phyloP scores from a whole-genome alignment of 768 basidiomycete genomes.

The Boletus pseudo-olivaceus region DNA sequence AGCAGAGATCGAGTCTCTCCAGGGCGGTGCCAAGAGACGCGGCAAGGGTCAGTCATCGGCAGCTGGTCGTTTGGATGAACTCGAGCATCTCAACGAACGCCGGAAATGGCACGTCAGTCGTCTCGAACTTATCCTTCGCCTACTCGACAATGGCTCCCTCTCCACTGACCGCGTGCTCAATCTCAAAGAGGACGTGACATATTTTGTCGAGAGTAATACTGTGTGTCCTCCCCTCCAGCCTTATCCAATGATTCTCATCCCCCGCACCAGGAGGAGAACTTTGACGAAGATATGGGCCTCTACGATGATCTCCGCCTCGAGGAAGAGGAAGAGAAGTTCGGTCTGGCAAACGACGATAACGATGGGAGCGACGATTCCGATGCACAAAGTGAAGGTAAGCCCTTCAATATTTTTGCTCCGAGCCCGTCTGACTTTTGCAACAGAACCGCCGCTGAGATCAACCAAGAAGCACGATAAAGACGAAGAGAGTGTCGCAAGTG shows the following conservation, averaged over 20 bases:
- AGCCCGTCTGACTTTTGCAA: not conserved
- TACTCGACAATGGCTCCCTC: constrained; percentile 92
- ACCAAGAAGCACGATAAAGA: constrained; percentile 70
- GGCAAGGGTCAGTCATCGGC: constrained; percentile 63
- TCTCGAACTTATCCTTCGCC: constrained; percentile 87
- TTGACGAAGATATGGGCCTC: constrained; percentile 95
- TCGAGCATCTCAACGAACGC: constrained; percentile 88
- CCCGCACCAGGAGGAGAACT: constrained; percentile 80
- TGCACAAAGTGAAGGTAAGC: constrained; percentile 65
- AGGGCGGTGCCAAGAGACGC: constrained; percentile 80
- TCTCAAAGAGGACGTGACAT: constrained; percentile 91
- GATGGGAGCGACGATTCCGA: constrained; percentile 73
- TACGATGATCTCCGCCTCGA: constrained; percentile 98
- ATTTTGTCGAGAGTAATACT: constrained; percentile 94
- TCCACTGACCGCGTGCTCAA: constrained; percentile 72
- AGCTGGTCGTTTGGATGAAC: constrained; percentile 72
- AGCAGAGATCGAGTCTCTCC: constrained; percentile 88
- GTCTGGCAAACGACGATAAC: constrained; percentile 67
- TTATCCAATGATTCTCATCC: constrained; percentile 16
- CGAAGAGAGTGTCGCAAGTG: constrained; percentile 71
- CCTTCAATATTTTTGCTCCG: not conserved
- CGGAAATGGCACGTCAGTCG: constrained; percentile 93
- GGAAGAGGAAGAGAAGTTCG: constrained; percentile 94
- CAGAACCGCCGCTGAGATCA: constrained; percentile 64
- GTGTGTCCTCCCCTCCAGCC: constrained; percentile 47